Evolutionary conservation across 108 stramenopile genomes (phyloP), one percentile per base, ranked within the genome.

Genomic region (Aurantiochytrium sp.): DNA sequence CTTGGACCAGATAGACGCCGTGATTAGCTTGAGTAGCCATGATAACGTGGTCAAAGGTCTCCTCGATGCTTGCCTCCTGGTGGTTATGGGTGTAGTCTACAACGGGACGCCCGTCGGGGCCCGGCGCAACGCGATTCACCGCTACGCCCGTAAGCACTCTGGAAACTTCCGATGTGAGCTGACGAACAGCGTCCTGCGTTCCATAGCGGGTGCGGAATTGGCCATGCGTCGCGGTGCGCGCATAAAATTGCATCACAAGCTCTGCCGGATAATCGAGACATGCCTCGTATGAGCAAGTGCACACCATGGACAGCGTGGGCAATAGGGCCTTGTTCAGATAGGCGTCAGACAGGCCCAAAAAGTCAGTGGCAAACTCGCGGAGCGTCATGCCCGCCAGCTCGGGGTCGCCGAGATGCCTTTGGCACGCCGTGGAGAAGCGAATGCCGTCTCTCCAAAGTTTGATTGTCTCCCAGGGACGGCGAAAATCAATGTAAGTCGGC

Each of bases 1-100:
- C 76, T 2, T 83, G n/a, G 49, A 83, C 16, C 10, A 83, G 51
- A 4, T 53, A 53, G 45, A 47, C 43, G 10, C 49, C 76, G 28
- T 83, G 76, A 83, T 83, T 83, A 12, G 76, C 76, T 35, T 83
- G 76, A 43, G 76, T 83, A 23, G 76, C 76, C 51, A 83, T 47
- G 51, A 83, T 53, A 23, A 83, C 51, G 28, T 83, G 76, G 51
- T 83, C 76, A 53, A 83, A 83, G 64, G 64, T 69, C 51, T 83
- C 49, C 76, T 83, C 49, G 6, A 45, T 4, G 23, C n/a, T 23
- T 12, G 45, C 43, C 51, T 47, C 51, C 4, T 69, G 64, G 8
- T 28, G 35, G 16, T 47, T 53, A 16, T 53, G 49, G 10, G 49
- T 12, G 51, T 83, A 83, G 8, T 12, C 6, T 12, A 83, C 23